Evolutionary conservation across 192 early-diverging fungal genomes (phyloP).

Genomic region (Coemansia sp.): DNA sequence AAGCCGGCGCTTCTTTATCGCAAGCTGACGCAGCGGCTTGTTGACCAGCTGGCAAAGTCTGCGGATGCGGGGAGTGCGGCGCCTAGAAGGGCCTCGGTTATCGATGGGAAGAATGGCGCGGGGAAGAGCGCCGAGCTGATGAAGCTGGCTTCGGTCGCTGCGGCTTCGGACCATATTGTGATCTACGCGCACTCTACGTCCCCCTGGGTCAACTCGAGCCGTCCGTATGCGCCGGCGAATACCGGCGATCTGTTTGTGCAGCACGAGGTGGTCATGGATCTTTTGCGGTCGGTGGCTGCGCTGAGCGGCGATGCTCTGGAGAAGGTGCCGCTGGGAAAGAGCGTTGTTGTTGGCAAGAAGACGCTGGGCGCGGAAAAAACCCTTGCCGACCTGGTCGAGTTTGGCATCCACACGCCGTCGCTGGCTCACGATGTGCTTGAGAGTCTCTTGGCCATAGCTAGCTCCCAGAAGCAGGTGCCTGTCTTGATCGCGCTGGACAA

Average conservation of each 20-base stretch:
- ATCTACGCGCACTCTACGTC: constrained; percentile 34
- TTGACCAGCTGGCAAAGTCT: constrained; percentile 18
- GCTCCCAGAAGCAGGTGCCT: constrained; percentile 40
- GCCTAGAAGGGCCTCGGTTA: constrained; percentile 24
- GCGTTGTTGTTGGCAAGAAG: constrained; percentile 28
- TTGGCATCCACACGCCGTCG: constrained; percentile 32
- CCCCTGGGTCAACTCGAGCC: constrained; percentile 49
- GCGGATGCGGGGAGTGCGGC: background rate
- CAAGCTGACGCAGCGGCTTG: constrained; percentile 25
- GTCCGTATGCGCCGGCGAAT: constrained; percentile 34
- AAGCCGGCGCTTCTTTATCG: constrained; percentile 46
- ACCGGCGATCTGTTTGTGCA: constrained; percentile 29
- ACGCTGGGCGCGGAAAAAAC: constrained; percentile 19
- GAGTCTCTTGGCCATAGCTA: constrained; percentile 26
- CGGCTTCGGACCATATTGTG: constrained; percentile 26
- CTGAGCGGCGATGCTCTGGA: constrained; percentile 30
- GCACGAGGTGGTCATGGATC: constrained; percentile 24
- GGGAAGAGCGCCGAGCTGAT: constrained; percentile 52
- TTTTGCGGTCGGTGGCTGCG: constrained; percentile 17
- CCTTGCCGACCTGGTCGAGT: constrained; percentile 32
- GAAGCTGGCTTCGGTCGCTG: constrained; percentile 39
- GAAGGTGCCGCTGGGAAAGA: constrained; percentile 34
- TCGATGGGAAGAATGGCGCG: constrained; percentile 34
- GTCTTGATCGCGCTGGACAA: constrained; percentile 47
- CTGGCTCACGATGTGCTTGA: constrained; percentile 41